Base-by-base conservation (phyloP, 352 stramenopile species). In the Halophytophthora batemanensis region DNA sequence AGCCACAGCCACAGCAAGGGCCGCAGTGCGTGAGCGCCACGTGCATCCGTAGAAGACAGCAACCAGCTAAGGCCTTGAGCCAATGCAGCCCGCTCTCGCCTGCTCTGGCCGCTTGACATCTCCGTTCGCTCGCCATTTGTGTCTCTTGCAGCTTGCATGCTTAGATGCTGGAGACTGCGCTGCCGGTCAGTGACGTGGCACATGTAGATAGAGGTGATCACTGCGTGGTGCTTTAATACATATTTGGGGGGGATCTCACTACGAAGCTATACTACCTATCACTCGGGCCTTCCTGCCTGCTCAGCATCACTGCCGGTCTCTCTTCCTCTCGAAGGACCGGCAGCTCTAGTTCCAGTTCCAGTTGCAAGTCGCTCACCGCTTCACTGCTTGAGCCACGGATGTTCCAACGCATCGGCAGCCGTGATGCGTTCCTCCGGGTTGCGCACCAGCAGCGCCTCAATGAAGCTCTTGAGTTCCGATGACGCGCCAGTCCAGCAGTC, bases 381-480 rank as follows among this genome's bases (percentile, higher is more conserved):
- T 39, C 55, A 74, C 50, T 71, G 45, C 48, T 66, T 71, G 33
- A 93, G 64, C 82, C 82, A 93, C 61, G 73, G 55, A 56, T 91
- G 82, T 46, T 87, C 56, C 56, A 93, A 71, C 46, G 81, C 80
- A 23, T 89, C 74, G 13, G 78, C 53, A 1, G 82, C 82, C 17
- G 80, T 89, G 49, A 60, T 80, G 23, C 82, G 78, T 25, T 84
- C 72, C 56, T 93, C 80, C 10, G 82, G 78, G 54, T 93, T 86
- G 14, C 80, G 82, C 50, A 90, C 77, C 5, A 90, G 67, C 36
- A 90, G 50, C 46, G 70, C 55, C 59, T 89, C 73, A 19, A 93
- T 90, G 42, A 93, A 89, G 2, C 53, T 47, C 61, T 89, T 90
- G 28, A 74, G 55, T 22, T 86, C 70, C 14, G 69, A 62, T 28